These are phyloP conservation scores for Capsella bursapastoris DNA, from an alignment of 345 rosid species.

Conservation along the genomic window DNA sequence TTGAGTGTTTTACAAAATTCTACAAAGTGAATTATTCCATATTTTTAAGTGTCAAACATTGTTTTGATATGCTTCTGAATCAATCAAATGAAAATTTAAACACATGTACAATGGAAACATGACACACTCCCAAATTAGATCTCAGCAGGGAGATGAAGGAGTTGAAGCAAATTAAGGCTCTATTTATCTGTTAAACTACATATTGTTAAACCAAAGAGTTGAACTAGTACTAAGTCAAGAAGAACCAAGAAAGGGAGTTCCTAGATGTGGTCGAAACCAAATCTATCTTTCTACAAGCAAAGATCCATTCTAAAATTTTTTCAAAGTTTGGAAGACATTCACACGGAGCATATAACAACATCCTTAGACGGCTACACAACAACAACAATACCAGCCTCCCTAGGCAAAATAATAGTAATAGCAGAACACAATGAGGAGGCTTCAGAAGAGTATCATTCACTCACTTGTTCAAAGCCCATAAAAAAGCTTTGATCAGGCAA, in stretches of 20 bases:
- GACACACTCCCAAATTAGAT: no score
- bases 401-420: neutral
- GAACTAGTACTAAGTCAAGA: neutral
- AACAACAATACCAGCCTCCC: neutral
- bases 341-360: neutral
- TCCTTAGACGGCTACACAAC: neutral
- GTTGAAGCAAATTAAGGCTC: no score
- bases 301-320: neutral
- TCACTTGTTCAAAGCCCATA: constrained; percentile 36
- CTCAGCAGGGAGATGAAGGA: no score
- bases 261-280: neutral
- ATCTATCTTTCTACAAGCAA: neutral
- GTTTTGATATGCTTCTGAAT: no score
- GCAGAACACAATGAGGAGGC: constrained; percentile 15
- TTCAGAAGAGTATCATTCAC: constrained; percentile 40
- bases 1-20: no score
- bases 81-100: no score
- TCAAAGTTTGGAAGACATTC: no score
- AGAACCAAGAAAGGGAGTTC: neutral
- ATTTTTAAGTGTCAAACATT: no score
- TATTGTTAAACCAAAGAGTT: neutral
- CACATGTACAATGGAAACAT: no score
- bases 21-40: no score
- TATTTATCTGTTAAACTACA: no score
- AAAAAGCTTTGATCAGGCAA: constrained; percentile 40